Conservation (phyloP, 768 basidiomycete species). For the Boletus rubroflammeus region DNA sequence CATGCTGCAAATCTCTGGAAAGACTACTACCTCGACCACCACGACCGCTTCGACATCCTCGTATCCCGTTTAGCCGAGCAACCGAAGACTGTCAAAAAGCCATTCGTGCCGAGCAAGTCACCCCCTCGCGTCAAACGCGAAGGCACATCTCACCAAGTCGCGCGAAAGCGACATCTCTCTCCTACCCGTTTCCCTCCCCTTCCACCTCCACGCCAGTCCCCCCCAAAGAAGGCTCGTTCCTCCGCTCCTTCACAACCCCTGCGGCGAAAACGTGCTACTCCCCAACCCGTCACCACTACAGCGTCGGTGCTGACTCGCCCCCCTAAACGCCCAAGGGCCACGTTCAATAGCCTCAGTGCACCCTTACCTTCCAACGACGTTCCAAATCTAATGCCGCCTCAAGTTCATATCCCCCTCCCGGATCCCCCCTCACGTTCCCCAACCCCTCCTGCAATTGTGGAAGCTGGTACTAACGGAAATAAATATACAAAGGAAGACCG, state of each 20-base stretch:
- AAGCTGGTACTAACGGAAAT: constrained; percentile 48
- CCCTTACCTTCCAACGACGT: constrained; percentile 31
- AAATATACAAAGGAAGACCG: constrained; percentile 66
- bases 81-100: constrained; percentile 32
- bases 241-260: constrained; percentile 24
- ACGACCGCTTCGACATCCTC: constrained; percentile 50
- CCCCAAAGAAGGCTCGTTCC: constrained; percentile 21
- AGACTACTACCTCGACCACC: constrained; percentile 75
- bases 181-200: constrained; percentile 2
- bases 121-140: constrained; percentile 8
- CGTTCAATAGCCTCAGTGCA: constrained; percentile 60
- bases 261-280: constrained; percentile 22
- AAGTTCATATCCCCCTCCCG: constrained; percentile 56
- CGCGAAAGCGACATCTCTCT: constrained; percentile 37
- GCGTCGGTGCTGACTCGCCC: constrained; percentile 24
- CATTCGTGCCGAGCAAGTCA: constrained; percentile 14
- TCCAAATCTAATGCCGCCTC: constrained; percentile 56
- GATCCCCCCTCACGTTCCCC: constrained; percentile 68
- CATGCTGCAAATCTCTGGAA: constrained; percentile 67
- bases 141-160: constrained; percentile 23
- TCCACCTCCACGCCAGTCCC: constrained; percentile 25
- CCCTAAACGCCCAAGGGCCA: constrained; percentile 34
- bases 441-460: constrained; percentile 53
- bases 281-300: constrained; percentile 17
- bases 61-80: constrained; percentile 24